Conservation (phyloP, 139 green algal genomes). For the Volvox reticuliferus region DNA sequence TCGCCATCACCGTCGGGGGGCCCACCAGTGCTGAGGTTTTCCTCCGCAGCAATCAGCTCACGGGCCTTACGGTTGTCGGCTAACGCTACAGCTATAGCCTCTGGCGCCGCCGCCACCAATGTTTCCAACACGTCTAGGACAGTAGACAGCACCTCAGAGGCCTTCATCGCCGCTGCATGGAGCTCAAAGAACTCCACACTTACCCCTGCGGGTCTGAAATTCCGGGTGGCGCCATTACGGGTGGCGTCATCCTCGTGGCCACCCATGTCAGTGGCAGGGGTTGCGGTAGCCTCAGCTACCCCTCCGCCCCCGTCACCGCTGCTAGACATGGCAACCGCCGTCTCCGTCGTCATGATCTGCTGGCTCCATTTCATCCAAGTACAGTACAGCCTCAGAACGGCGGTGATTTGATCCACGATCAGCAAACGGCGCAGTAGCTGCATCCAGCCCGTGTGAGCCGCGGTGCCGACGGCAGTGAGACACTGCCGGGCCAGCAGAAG, state of each 20-base stretch:
- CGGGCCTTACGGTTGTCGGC: constrained; percentile 4
- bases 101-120: background rate
- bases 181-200: background rate
- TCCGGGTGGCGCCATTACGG: background rate
- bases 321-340: background rate
- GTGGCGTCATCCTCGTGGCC: background rate
- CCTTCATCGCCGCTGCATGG: background rate
- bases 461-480: background rate
- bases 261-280: too few relatives aligned
- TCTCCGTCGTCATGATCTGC: background rate
- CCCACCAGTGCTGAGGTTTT: background rate
- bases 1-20: background rate
- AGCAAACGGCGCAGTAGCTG: background rate
- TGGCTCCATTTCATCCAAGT: background rate
- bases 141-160: background rate
- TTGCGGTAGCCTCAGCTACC: too few relatives aligned
- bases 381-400: constrained; percentile 3
- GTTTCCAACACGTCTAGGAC: background rate
- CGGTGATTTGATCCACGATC: constrained; percentile 6
- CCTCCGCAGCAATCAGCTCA: background rate
- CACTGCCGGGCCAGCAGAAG: background rate
- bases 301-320: constrained; percentile 3
- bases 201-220: background rate
- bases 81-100: background rate
- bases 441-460: background rate